Evolutionary conservation across 805 yeast species (phyloP).

Genomic region (Wickerhamomyces queroliae): DNA sequence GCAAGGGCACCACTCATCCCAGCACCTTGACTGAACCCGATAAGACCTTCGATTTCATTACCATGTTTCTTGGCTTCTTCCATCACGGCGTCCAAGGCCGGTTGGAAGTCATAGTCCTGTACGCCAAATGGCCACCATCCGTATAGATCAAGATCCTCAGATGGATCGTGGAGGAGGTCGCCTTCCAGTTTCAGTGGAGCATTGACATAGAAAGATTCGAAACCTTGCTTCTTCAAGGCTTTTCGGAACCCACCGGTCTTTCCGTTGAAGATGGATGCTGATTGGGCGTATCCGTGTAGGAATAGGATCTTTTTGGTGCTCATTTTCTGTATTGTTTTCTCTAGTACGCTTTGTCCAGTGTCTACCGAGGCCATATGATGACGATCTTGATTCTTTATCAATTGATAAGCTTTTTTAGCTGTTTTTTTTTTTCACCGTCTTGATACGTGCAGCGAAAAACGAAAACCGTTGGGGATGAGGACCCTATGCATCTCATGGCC

Average conservation of each 20-base stretch:
- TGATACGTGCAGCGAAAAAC: no score
- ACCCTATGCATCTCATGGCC: no score
- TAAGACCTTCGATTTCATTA: slow-evolving; percentile 69
- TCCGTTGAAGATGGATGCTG: slow-evolving; percentile 69
- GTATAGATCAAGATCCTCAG: slow-evolving; percentile 25
- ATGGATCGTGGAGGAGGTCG: slow-evolving; percentile 60
- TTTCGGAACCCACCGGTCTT: slow-evolving; percentile 87
- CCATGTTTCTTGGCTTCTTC: slow-evolving; percentile 36
- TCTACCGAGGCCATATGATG: no score
- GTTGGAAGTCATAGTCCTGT: slow-evolving; percentile 22
- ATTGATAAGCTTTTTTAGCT: no score
- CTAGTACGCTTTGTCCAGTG: no score
- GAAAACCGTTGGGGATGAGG: no score
- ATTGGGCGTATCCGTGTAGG: slow-evolving; percentile 88
- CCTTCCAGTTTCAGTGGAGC: slow-evolving; percentile 64
- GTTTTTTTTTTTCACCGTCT: no score
- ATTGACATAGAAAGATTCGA: slow-evolving; percentile 65
- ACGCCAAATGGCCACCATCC: slow-evolving; percentile 69
- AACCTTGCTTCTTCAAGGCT: slow-evolving; percentile 49
- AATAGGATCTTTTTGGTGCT: slow-evolving; percentile 52
- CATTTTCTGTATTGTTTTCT: slow-evolving; percentile 4
- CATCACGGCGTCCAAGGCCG: slow-evolving; percentile 34
- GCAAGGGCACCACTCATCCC: slow-evolving; percentile 65
- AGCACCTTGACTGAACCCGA: slow-evolving; percentile 95
- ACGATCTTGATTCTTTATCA: no score